These are phyloP conservation scores for Limnomonas spitsbergensis DNA, from an alignment of 139 green algal species.

Conservation along the genomic window DNA sequence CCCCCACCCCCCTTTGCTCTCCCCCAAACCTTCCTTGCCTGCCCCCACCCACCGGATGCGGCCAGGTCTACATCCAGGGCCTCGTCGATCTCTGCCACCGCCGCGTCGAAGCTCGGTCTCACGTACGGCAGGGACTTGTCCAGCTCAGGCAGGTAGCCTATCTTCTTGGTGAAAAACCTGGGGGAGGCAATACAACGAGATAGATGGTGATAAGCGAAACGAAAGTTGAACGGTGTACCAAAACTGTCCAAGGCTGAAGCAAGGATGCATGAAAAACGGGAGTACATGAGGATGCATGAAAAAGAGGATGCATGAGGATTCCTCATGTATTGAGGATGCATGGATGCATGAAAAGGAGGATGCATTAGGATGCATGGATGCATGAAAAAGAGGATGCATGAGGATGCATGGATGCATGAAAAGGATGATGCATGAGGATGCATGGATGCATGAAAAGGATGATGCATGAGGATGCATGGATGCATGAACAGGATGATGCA, in stretches of 20 bases:
- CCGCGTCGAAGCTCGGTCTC: constrained; percentile 46
- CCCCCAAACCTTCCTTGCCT: background rate
- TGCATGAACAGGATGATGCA: too few species aligned
- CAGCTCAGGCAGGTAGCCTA: constrained; percentile 50
- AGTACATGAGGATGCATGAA: background rate
- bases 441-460: too few species aligned
- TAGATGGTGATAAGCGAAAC: background rate
- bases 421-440: too few species aligned
- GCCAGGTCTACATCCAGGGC: constrained; percentile 60
- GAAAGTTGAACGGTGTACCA: background rate
- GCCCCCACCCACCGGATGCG: constrained; percentile 12
- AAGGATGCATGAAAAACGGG: background rate
- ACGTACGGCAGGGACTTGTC: constrained; percentile 56
- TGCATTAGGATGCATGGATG: too few species aligned
- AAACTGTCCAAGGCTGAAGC: background rate
- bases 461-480: too few species aligned
- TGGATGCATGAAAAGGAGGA: too few species aligned
- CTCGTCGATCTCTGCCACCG: background rate
- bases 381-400: too few species aligned
- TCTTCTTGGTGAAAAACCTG: constrained; percentile 75
- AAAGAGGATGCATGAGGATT: too few species aligned
- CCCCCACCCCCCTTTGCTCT: background rate
- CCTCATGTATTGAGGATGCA: too few species aligned
- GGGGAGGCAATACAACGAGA: background rate
- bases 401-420: too few species aligned